Conservation (phyloP, 2,329 filamentous ascomycete genomes). For the Fonsecaea pedrosoi region DNA sequence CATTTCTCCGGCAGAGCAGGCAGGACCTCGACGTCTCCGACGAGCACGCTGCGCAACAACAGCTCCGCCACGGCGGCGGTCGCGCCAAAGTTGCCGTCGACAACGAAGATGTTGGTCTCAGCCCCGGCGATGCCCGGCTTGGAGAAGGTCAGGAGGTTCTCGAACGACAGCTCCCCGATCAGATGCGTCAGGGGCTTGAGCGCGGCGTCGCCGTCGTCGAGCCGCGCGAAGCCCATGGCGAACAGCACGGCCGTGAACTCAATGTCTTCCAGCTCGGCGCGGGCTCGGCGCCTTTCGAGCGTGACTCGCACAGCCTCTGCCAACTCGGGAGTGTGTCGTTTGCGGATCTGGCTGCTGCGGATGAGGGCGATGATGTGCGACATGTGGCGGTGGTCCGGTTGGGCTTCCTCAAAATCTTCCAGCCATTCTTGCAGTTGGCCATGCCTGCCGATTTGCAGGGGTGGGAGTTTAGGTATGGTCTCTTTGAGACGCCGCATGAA, state of each 20-base stretch:
- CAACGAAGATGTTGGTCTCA: background rate
- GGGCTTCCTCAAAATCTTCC: constrained; percentile 7
- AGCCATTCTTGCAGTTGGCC: constrained; percentile 8
- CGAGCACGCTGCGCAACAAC: background rate
- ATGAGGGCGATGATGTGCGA: constrained; percentile 4
- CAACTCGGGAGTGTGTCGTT: background rate
- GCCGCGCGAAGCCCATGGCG: background rate
- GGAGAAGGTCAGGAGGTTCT: constrained; percentile 1
- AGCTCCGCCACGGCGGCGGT: background rate
- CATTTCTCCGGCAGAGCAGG: background rate
- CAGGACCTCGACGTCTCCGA: constrained; percentile 2
- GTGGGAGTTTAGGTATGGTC: background rate
- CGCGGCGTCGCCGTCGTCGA: background rate
- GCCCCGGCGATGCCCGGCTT: background rate
- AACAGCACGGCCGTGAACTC: constrained; percentile 5
- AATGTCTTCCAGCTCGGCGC: constrained; percentile 2
- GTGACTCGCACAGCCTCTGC: background rate
- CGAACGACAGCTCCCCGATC: background rate
- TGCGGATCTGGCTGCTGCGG: constrained; percentile 2
- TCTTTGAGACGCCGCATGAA: background rate
- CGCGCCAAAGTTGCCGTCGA: background rate
- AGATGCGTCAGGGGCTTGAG: constrained; percentile 1
- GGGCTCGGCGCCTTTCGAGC: background rate
- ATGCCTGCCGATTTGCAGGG: constrained; percentile 1
- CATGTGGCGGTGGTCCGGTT: constrained; percentile 6